Conservation (phyloP, 176 grass and related monocot species). For the Lolium multiflorum region DNA sequence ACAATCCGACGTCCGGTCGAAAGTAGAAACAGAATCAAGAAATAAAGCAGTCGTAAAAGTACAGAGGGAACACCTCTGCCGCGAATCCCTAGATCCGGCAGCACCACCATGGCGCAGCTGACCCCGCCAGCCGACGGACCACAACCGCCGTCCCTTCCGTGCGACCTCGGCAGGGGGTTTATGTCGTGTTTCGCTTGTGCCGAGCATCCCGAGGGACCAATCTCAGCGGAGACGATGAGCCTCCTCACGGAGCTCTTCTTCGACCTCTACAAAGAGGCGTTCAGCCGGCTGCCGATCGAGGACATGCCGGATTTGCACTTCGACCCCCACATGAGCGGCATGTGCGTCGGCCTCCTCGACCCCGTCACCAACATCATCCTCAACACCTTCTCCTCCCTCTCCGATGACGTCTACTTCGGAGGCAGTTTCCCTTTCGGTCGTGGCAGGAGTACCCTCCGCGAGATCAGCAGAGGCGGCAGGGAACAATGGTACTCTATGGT, state of each 20-base stretch:
- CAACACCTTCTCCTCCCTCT: background rate
- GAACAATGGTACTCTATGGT: background rate
- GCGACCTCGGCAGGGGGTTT: background rate
- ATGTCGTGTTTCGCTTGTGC: background rate
- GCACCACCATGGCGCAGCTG: background rate
- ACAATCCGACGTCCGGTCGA: too few relatives aligned
- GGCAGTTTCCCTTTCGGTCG: background rate
- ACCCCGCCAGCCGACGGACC: background rate
- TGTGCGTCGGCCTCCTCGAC: background rate
- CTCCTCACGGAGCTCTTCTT: background rate
- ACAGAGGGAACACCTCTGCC: too few relatives aligned
- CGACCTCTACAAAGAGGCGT: background rate
- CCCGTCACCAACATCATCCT: background rate
- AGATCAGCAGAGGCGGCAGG: background rate
- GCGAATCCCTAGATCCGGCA: background rate
- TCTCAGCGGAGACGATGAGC: background rate
- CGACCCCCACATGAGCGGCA: background rate
- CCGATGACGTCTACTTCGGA: too few relatives aligned
- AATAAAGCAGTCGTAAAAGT: too few relatives aligned
- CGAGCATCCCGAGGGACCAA: background rate
- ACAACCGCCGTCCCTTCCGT: background rate
- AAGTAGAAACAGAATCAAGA: too few relatives aligned
- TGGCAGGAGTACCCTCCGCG: background rate
- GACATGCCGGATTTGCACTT: background rate
- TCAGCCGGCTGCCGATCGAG: background rate